Percentiles rank a stretch among this genome's conserved stretches.
phyloP scores from a whole-genome alignment of 192 early-diverging fungal species.

The Backusella psychrophila region DNA sequence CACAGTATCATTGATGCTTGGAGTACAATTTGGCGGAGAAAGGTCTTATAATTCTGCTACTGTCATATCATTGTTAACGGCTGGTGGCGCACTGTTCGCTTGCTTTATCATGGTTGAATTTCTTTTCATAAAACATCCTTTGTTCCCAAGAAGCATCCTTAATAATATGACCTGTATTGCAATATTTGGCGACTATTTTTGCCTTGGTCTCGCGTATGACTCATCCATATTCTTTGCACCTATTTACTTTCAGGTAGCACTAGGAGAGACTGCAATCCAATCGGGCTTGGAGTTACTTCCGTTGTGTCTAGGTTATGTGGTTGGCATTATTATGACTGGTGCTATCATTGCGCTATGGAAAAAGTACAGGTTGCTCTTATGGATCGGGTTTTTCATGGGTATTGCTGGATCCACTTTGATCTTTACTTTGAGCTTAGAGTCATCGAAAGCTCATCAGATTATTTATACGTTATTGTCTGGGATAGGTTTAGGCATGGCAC shows the following conservation, averaged over 20 bases:
- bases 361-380: conserved; percentile 60
- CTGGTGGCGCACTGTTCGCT: conserved; percentile 46
- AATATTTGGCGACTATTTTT: conserved; percentile 41
- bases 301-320: conserved; percentile 64
- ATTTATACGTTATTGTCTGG: conserved; percentile 69
- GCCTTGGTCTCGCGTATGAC: conserved; percentile 22
- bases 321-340: conserved; percentile 64
- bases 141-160: conserved; percentile 67
- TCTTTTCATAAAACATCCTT: conserved; percentile 55
- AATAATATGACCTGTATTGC: conserved; percentile 41
- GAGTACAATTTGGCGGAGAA: conserved; percentile 68
- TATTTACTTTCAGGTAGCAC: conserved; percentile 74
- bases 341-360: conserved; percentile 56
- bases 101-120: conserved; percentile 65
- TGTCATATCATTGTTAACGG: conserved; percentile 51
- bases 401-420: conserved; percentile 61
- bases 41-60: conserved; percentile 65
- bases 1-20: conserved; percentile 60
- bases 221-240: conserved; percentile 66
- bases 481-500: conserved; percentile 67
- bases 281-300: conserved; percentile 77
- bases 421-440: conserved; percentile 43
- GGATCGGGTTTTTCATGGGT: conserved; percentile 56
- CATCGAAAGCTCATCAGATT: conserved; percentile 48
- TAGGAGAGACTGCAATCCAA: conserved; percentile 60